These are phyloP conservation scores for Annulohypoxylon truncatum DNA, from an alignment of 2,329 filamentous ascomycete genomes.

Conservation along the genomic window DNA sequence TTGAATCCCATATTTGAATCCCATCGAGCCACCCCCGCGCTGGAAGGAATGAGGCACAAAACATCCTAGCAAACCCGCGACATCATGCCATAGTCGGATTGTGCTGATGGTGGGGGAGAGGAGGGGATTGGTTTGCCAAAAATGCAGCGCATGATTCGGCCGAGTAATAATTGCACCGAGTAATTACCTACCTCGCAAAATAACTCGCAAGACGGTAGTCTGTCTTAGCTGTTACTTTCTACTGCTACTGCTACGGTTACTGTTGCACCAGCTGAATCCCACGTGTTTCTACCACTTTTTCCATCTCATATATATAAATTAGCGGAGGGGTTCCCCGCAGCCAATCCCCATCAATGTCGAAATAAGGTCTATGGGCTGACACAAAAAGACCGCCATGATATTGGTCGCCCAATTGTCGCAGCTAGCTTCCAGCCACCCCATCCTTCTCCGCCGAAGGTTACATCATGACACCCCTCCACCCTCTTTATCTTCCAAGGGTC, in stretches of 20 bases:
- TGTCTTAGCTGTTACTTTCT: background rate
- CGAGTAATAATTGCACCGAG: background rate
- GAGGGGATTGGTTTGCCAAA: background rate
- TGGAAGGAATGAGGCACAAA: background rate
- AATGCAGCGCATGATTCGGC: background rate
- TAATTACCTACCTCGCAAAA: background rate
- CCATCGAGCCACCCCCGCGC: background rate
- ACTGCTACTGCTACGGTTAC: background rate
- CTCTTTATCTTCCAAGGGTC: background rate
- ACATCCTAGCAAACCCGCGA: background rate
- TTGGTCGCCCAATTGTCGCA: background rate
- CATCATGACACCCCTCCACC: background rate
- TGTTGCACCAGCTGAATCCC: background rate
- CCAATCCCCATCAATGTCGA: background rate
- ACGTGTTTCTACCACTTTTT: background rate
- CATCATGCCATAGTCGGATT: background rate
- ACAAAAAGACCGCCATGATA: background rate
- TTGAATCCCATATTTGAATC: background rate
- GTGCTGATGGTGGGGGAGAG: background rate
- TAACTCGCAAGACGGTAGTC: background rate
- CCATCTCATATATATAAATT: background rate
- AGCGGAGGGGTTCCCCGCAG: background rate
- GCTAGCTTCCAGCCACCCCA: background rate
- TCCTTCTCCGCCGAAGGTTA: background rate
- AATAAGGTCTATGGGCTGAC: background rate